Evolutionary conservation across 441 rosid genomes (phyloP).

Genomic region (Erysimum pusillum): DNA sequence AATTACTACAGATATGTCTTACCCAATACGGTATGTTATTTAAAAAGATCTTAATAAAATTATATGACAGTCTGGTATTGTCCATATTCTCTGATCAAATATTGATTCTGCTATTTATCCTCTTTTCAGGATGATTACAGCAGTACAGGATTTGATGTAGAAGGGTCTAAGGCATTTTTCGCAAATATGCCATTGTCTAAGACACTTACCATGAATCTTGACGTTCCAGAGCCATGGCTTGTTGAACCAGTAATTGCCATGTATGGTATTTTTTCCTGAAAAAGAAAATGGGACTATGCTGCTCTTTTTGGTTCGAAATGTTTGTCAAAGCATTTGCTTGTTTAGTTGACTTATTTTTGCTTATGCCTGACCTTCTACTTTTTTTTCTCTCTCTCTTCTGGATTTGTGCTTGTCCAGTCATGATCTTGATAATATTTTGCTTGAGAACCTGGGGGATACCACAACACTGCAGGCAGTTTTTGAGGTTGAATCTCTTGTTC

Average conservation of each 20-base stretch:
- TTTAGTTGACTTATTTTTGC: constrained; percentile 23
- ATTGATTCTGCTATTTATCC: constrained; percentile 43
- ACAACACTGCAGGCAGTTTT: constrained; percentile 97
- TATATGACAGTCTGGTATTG: constrained; percentile 37
- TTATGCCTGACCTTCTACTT: constrained; percentile 34
- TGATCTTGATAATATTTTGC: constrained; percentile 98
- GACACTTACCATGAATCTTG: constrained; percentile 99
- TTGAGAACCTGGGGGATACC: constrained; percentile 97
- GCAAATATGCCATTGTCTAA: constrained; percentile 98
- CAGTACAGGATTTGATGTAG: constrained; percentile 66
- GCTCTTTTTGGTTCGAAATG: constrained; percentile 11
- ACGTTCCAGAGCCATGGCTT: constrained; percentile 99
- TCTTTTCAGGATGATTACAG: constrained; percentile 95
- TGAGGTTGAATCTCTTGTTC: constrained; percentile 98
- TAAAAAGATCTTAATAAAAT: constrained; percentile 13
- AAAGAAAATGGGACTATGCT: constrained; percentile 31
- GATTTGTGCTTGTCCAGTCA: constrained; percentile 65
- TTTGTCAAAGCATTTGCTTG: constrained; percentile 35
- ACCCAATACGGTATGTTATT: constrained; percentile 76
- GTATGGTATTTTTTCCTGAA: constrained; percentile 62
- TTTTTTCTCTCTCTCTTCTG: constrained; percentile 30
- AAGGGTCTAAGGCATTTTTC: constrained; percentile 96
- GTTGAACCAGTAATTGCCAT: constrained; percentile 96
- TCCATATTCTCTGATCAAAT: constrained; percentile 43
- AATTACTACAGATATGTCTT: constrained; percentile 97